Base-by-base conservation (phyloP, 2,329 filamentous ascomycete species). In the Cladosporium sp. region DNA sequence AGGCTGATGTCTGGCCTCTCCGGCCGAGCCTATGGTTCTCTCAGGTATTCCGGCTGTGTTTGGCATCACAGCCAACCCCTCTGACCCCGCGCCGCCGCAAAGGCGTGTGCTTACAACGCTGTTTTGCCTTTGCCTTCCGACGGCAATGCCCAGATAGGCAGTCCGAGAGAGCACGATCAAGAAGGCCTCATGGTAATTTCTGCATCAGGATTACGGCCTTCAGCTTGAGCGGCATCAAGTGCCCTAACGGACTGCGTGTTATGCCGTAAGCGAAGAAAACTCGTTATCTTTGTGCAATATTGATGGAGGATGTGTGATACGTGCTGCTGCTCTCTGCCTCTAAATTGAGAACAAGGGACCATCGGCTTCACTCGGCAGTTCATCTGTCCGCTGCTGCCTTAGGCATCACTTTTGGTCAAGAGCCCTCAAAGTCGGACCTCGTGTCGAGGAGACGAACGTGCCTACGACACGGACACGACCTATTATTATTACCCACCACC, bases 61-160 rank as follows among this genome's bases (percentile, higher is more conserved):
- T 49, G 34, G 19, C 34, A 56, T 39, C 34, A 38, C 30, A 20
- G 30, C 30, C 40, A 25, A 19, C 52, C 52, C 52, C 52, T 55
- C 52, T 40, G 42, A 56, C 54, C 54, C 54, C 54, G 54, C 54
- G 54, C 54, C 30, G 30, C 30, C 7, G 25, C 25, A 34, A 17
- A 36, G 52, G 43, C 43, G 43, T 28, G 14, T 47, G 43, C 43
- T 47, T 28, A 47, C 43, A 25, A 40, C 40, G 22, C 28, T 40
- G 37, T 28, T 40, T 38, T 56, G 54, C 34, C 7, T 40, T 38
- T 56, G 54, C 34, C 7, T 38, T 49, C 20, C 47, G 30, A 12
- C 54, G 54, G 54, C 30, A 56, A 8, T 28, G 20, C 54, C 43
- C 54, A 28, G 37, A 49, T 56, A 56, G 54, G 54, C 15, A 56